Evolutionary conservation across 2,329 filamentous ascomycete genomes (phyloP), one percentile per base, ranked within the genome.

Genomic region (Onygenales sp.): DNA sequence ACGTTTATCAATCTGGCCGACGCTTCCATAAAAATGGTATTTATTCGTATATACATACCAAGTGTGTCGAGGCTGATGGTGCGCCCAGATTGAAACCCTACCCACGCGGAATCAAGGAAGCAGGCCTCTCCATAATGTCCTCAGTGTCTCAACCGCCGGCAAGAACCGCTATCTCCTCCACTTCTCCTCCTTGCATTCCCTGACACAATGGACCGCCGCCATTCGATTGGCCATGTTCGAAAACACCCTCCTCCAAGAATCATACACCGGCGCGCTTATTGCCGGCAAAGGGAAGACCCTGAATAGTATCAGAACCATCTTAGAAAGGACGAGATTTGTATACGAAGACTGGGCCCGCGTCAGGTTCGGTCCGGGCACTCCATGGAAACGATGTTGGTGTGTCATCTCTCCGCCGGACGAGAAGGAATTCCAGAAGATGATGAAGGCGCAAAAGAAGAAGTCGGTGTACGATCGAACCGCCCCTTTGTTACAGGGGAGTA

Each of bases 1-100:
- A 93, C 88, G 50, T 98, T 96, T 68, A 91, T 98, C 69, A 98
- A 98, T 66, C 74, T 98, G 55, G 95, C 93, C 6, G 93, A 98
- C 78, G 93, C 93, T 17, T 95, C 93, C 0, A 90, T 98, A 62
- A 95, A 95, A 71, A 96, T 97, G 90, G 93, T 96, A 78, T 45
- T 56, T 39, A 51, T 8, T n/a, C 46, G 27, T 39, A 27, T 27
- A 31, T 38, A 36, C 2, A 47, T 50, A 10, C 21, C 11, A 6
- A 21, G 1, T 5, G 27, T 2, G 7, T 2, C 14, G 7, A 31
- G 38, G 9, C 38, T 49, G 32, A 54, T 5, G 10, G 42, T 69
- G 72, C 7, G 70, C 55, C 64, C 57, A 92, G 87, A 90, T 93
- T 60, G 87, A 96, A 66, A 92, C 89, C 10, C 78, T 98, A 43